A percentile compares a stretch with the other conserved stretches of the same genome.
Conservation (phyloP, 768 basidiomycete genomes). For the Tylopilus sp. region DNA sequence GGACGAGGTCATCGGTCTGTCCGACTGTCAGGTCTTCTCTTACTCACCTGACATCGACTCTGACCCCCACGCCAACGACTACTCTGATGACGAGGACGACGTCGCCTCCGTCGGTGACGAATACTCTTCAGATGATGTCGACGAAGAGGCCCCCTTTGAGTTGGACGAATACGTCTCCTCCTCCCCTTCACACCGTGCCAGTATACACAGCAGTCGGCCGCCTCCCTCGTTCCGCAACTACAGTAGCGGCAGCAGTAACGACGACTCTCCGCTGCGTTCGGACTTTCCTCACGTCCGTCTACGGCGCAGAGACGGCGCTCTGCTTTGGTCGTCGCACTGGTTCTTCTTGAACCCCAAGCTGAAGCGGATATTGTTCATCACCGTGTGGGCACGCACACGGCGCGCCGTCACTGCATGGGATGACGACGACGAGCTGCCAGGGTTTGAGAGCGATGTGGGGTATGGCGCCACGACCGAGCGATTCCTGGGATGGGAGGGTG, state of each 20-base stretch:
- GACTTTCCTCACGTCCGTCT: slow-evolving; percentile 46
- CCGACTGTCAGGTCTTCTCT: slow-evolving; percentile 93
- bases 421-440: slow-evolving; percentile 41
- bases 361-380: slow-evolving; percentile 89
- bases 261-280: slow-evolving; percentile 30
- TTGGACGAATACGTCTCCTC: slow-evolving; percentile 73
- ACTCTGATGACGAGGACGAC: slow-evolving; percentile 77
- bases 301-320: slow-evolving; percentile 63
- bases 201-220: slow-evolving; percentile 8
- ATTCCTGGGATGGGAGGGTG: slow-evolving; percentile 80
- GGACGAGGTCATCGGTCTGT: slow-evolving; percentile 84
- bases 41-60: slow-evolving; percentile 91
- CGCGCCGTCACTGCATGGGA: slow-evolving; percentile 51
- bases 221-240: slow-evolving; percentile 26
- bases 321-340: slow-evolving; percentile 96
- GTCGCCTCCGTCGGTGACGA: slow-evolving; percentile 63
- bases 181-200: slow-evolving; percentile 9
- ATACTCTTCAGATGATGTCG: slow-evolving; percentile 66
- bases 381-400: slow-evolving; percentile 83
- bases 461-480: slow-evolving; percentile 44
- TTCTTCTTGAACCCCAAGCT: slow-evolving; percentile 93
- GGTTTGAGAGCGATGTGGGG: slow-evolving; percentile 36
- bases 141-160: slow-evolving; percentile 70
- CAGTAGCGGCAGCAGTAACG: slow-evolving; percentile 36
- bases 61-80: slow-evolving; percentile 89